phyloP scores from a whole-genome alignment of 108 stramenopile species.

The Cylindrotheca closterium region DNA sequence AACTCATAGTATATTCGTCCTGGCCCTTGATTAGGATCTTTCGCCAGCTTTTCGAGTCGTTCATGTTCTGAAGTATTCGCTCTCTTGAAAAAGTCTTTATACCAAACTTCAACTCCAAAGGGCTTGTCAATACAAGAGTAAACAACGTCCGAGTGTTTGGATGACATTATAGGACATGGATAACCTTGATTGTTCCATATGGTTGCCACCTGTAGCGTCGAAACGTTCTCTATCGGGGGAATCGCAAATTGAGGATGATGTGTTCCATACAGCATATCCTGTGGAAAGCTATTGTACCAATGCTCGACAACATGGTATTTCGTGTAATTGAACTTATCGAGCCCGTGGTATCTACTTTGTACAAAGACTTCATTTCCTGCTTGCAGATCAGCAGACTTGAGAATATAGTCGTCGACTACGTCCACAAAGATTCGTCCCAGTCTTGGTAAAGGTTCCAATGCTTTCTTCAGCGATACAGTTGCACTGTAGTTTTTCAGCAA shows the following conservation, averaged over 20 bases:
- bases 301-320: conserved; percentile 15
- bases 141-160: neutral
- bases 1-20: conserved; percentile 17
- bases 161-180: conserved; percentile 2
- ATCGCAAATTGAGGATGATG: neutral
- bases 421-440: conserved; percentile 15
- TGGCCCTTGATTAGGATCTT: conserved; percentile 13
- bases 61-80: conserved; percentile 6
- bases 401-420: conserved; percentile 16
- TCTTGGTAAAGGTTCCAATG: neutral
- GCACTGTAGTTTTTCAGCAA: conserved; percentile 1
- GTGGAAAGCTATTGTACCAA: conserved; percentile 24
- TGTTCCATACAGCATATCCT: conserved; percentile 4
- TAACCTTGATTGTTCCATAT: conserved; percentile 12
- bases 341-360: conserved; percentile 8
- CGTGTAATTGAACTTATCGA: neutral
- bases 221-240: neutral
- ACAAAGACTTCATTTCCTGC: neutral
- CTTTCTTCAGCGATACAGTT: conserved; percentile 10
- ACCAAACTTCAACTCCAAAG: conserved; percentile 12
- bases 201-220: conserved; percentile 5
- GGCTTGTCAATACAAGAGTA: conserved; percentile 8
- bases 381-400: neutral
- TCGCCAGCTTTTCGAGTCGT: neutral
- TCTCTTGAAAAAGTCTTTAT: conserved; percentile 6